These are phyloP conservation scores for Effrenium voratum DNA, from an alignment of 73 alveolate genomes.

Conservation along the genomic window DNA sequence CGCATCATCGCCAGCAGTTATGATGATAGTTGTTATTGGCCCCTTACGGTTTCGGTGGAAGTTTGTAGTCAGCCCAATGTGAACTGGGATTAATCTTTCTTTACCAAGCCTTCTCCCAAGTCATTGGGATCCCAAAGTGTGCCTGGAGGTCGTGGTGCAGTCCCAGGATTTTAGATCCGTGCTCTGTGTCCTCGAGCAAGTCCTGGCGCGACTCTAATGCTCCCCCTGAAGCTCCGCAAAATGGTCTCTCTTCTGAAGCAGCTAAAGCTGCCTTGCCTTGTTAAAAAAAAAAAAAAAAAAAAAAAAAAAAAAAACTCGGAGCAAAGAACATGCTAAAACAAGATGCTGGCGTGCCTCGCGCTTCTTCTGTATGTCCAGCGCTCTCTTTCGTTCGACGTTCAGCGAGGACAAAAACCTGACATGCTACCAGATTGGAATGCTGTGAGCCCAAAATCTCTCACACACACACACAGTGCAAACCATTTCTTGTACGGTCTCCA, in stretches of 20 bases:
- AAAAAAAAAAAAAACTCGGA: not conserved
- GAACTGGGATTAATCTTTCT: too few relatives aligned
- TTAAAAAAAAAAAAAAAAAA: too few relatives aligned
- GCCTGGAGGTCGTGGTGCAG: constrained; percentile 91
- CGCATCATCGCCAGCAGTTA: too few relatives aligned
- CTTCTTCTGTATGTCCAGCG: constrained; percentile 81
- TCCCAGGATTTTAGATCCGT: constrained; percentile 75
- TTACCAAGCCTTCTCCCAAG: too few relatives aligned
- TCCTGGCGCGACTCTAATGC: constrained; percentile 14
- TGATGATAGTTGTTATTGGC: too few relatives aligned
- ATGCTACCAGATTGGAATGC: not conserved
- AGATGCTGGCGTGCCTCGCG: constrained; percentile 6
- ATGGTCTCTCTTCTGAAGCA: not conserved
- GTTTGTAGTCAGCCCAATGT: too few relatives aligned
- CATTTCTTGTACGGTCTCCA: too few relatives aligned
- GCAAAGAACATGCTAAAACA: not conserved
- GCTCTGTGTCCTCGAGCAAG: constrained; percentile 64
- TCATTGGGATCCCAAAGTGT: too few relatives aligned
- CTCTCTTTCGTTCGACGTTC: constrained; percentile 75
- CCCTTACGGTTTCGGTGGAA: too few relatives aligned
- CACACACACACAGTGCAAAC: too few relatives aligned
- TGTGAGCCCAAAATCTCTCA: too few relatives aligned
- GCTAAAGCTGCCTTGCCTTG: not conserved
- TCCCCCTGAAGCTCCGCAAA: not conserved
- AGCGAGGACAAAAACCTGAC: constrained; percentile 77